Evolutionary conservation across 2,329 filamentous ascomycete genomes (phyloP).

Genomic region (Penicillium frequentans): DNA sequence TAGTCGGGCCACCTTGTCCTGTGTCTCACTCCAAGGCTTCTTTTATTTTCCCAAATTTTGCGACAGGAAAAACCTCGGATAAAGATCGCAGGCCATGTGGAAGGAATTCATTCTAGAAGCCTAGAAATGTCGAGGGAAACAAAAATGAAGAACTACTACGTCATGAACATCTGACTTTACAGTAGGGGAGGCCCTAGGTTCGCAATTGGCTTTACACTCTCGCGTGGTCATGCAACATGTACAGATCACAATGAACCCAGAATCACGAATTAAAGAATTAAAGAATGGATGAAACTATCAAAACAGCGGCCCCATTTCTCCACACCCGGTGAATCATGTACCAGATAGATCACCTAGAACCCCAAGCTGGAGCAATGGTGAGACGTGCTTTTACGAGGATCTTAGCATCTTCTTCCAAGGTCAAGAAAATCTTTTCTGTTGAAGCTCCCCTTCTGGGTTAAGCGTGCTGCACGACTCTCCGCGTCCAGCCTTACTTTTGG

Average conservation of each 20-base stretch:
- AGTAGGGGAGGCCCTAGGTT: neutral
- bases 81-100: neutral
- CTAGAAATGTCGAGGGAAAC: neutral
- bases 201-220: neutral
- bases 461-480: constrained; percentile 14
- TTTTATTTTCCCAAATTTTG: neutral
- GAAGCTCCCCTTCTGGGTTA: constrained; percentile 39
- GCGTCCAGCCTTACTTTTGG: constrained; percentile 10
- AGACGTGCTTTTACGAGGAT: neutral
- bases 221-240: neutral
- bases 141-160: neutral
- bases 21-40: neutral
- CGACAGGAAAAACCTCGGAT: neutral
- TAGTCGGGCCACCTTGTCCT: neutral
- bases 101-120: neutral
- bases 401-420: neutral
- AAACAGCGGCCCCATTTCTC: neutral
- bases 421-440: constrained; percentile 27
- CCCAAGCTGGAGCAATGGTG: neutral
- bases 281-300: neutral
- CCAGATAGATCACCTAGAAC: neutral
- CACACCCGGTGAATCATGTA: constrained; percentile 2
- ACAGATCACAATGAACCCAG: neutral
- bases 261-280: neutral
- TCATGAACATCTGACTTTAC: neutral